These are phyloP conservation scores for Zygosaccharomyces sapae DNA, from an alignment of 1,139 yeast species.

Conservation along the genomic window DNA sequence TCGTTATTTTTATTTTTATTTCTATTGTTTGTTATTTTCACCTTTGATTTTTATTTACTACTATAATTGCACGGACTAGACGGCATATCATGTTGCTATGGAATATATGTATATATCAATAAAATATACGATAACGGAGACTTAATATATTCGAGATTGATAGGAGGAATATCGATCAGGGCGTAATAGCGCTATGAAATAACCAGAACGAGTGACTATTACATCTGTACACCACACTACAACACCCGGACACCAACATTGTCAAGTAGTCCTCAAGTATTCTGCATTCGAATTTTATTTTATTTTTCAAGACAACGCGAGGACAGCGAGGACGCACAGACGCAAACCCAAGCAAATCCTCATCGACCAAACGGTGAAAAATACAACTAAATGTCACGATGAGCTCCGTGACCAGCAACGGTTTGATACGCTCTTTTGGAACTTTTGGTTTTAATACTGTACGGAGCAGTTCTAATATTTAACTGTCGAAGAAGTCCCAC, in stretches of 20 bases:
- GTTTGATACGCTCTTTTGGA: not conserved
- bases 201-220: not conserved
- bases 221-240: not conserved
- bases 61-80: not conserved
- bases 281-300: not conserved
- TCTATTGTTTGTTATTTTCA: not conserved
- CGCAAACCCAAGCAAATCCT: constrained; percentile 3
- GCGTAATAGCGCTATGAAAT: no score
- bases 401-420: not conserved
- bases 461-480: constrained; percentile 65
- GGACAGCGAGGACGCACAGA: not conserved
- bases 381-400: not conserved
- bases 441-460: constrained; percentile 18
- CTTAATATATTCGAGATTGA: not conserved
- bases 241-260: not conserved
- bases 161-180: no score
- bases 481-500: constrained; percentile 85
- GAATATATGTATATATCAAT: constrained; percentile 3
- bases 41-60: not conserved
- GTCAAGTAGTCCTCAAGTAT: no score
- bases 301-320: not conserved
- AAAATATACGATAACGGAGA: constrained; percentile 4
- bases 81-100: not conserved
- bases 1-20: not conserved
- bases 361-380: constrained; percentile 1